A percentile compares a stretch with the other conserved stretches of the same genome.
Evolutionary conservation across 192 early-diverging fungal genomes (phyloP).

Genomic region (Rhizophagus prolifer): DNA sequence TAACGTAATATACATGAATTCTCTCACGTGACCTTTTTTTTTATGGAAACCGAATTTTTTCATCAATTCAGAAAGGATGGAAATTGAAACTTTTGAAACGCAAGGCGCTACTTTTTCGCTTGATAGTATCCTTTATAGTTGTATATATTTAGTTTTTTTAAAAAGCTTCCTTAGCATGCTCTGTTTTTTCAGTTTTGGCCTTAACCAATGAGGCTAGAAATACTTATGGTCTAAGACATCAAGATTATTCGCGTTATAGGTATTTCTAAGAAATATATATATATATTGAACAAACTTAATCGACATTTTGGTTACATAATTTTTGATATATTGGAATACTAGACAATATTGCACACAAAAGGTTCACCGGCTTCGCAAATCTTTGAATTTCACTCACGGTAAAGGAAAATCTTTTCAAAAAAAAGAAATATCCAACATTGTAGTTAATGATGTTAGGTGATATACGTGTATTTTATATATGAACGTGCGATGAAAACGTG

Average conservation of each 20-base stretch:
- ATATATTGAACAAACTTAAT: too few relatives aligned
- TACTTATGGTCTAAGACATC: conserved; percentile 75
- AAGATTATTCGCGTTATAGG: conserved; percentile 79
- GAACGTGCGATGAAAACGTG: neutral
- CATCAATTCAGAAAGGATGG: neutral
- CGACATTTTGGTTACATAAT: neutral
- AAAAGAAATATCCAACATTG: conserved; percentile 51
- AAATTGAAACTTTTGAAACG: neutral
- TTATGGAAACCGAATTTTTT: neutral
- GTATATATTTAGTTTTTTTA: neutral
- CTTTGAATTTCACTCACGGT: conserved; percentile 50
- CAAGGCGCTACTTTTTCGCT: conserved; percentile 8
- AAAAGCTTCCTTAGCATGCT: conserved; percentile 1
- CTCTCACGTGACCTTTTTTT: neutral
- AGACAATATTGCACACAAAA: conserved; percentile 70
- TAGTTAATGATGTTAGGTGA: conserved; percentile 48
- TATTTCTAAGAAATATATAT: too few relatives aligned
- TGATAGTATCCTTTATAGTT: conserved; percentile 17
- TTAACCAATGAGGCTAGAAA: conserved; percentile 64
- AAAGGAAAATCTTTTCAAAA: conserved; percentile 47
- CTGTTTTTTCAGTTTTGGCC: conserved; percentile 42
- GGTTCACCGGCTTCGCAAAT: conserved; percentile 58
- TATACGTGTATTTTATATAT: neutral
- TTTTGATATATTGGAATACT: neutral
- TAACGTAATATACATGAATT: neutral